Evolutionary conservation across 2,329 filamentous ascomycete genomes (phyloP).

Genomic region (Boeremia exigua): DNA sequence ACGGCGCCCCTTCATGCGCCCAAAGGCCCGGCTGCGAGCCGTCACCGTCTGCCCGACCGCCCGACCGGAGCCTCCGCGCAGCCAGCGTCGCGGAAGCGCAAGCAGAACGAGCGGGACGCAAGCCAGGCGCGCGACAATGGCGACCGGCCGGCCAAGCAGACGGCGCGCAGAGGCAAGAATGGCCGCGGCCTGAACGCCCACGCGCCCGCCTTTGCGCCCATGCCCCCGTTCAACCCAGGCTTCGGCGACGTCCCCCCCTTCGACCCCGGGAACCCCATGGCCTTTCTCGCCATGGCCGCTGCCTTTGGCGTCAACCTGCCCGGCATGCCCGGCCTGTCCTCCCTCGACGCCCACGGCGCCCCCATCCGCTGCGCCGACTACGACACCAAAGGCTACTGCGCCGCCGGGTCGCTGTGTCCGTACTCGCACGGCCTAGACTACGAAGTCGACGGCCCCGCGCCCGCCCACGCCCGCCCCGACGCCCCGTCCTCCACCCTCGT

Average conservation of each 20-base stretch:
- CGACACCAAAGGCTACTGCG: constrained; percentile 75
- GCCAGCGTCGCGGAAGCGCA: constrained; percentile 59
- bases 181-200: constrained; percentile 17
- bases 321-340: constrained; percentile 47
- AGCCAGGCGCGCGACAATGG: constrained; percentile 47
- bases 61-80: constrained; percentile 14
- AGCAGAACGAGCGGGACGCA: constrained; percentile 61
- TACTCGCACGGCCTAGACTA: constrained; percentile 73
- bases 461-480: no score
- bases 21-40: constrained; percentile 28
- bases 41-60: constrained; percentile 21
- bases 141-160: constrained; percentile 60
- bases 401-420: constrained; percentile 68
- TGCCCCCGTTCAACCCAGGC: constrained; percentile 14
- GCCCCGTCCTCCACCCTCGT: constrained; percentile 63
- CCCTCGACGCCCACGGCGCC: constrained; percentile 41
- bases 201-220: constrained; percentile 14
- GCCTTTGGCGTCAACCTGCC: constrained; percentile 48
- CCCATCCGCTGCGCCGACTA: constrained; percentile 70
- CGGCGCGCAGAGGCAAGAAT: constrained; percentile 59
- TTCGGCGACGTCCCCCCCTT: constrained; percentile 54
- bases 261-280: constrained; percentile 67
- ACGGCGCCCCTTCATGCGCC: constrained; percentile 34
- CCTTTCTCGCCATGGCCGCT: constrained; percentile 67
- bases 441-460: constrained; percentile 61